Percentiles rank a stretch among this genome's conserved stretches.
These are phyloP conservation scores for Oryza meridionalis DNA, from an alignment of 176 grass and related monocot species.

Conservation along the genomic window DNA sequence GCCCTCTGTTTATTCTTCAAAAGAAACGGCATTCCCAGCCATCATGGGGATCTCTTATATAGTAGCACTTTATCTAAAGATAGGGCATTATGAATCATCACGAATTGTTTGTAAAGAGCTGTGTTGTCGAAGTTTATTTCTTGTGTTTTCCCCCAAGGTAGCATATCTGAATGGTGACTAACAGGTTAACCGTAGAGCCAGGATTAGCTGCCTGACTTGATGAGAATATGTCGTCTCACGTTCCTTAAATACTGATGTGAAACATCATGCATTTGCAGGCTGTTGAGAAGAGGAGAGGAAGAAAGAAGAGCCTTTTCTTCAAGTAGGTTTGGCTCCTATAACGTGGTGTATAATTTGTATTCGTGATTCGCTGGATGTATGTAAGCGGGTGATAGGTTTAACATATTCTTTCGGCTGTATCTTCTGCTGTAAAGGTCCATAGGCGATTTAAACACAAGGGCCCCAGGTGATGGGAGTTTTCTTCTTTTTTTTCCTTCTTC, in stretches of 20 bases:
- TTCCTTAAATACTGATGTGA: slow-evolving; percentile 15
- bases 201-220: background rate
- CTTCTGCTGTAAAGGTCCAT: slow-evolving; percentile 26
- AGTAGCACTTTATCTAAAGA: background rate
- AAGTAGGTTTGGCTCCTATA: slow-evolving; percentile 53
- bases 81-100: slow-evolving; percentile 1
- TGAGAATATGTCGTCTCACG: background rate
- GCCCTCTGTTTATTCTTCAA: background rate
- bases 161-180: slow-evolving; percentile 1
- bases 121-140: background rate
- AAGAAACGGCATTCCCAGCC: background rate
- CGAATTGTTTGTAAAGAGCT: background rate
- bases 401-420: background rate
- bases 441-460: slow-evolving; percentile 5
- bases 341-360: slow-evolving; percentile 1
- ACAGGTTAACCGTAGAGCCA: background rate
- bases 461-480: background rate
- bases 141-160: background rate
- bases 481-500: background rate
- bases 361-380: slow-evolving; percentile 1
- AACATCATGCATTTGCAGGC: slow-evolving; percentile 54
- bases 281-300: slow-evolving; percentile 77
- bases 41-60: background rate
- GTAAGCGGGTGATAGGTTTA: slow-evolving; percentile 20
- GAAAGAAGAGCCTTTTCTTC: slow-evolving; percentile 83